Evolutionary conservation across 2,329 filamentous ascomycete species (phyloP), one percentile per base, ranked within the genome.

Genomic region (Ceratocystis albifundus): DNA sequence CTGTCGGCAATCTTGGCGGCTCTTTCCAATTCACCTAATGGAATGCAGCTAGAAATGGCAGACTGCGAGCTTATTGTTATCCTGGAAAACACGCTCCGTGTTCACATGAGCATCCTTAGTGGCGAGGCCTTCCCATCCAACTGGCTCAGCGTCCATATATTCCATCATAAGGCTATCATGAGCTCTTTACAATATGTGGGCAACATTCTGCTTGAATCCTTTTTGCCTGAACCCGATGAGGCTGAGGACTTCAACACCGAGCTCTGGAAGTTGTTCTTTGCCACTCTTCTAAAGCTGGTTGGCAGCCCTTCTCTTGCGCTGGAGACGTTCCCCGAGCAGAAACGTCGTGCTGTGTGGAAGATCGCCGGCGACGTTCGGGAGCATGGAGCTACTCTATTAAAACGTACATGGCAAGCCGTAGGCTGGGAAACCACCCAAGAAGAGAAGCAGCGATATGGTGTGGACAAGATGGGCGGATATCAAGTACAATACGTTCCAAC

Each of bases 401-500:
- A 88, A 68, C 83, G 85, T 32, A 93, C 88, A 4, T 99, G 94
- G 94, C 90, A 96, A 73, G 89, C 91, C 20, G 95, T 99, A 69
- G 94, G 95, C 12, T 99, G 94, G 94, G 93, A 99, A 71, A 90
- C 90, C 0, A 89, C 83, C 41, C 75, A 80, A 0, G 93, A 97
- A 68, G 92, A 96, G 73, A 83, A 84, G 69, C 80, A 82, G 66
- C 83, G 87, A 30, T 97, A 92, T 72, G 88, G 88, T 0, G 78
- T 97, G 66, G 80, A 84, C 65, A 92, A 88, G 74, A 88, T 97
- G 80, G 95, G 94, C 67, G 94, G 94, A 1, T 99, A 96, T 73
- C 94, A 99, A 76, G 94, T 99, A 22, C 94, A 97, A 76, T 99
- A 97, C 74, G 94, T 99, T 36, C 94, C 95, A 4, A 87, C 88